Evolutionary conservation across 257 asterid species (phyloP).

Genomic region (Vinca minor): DNA sequence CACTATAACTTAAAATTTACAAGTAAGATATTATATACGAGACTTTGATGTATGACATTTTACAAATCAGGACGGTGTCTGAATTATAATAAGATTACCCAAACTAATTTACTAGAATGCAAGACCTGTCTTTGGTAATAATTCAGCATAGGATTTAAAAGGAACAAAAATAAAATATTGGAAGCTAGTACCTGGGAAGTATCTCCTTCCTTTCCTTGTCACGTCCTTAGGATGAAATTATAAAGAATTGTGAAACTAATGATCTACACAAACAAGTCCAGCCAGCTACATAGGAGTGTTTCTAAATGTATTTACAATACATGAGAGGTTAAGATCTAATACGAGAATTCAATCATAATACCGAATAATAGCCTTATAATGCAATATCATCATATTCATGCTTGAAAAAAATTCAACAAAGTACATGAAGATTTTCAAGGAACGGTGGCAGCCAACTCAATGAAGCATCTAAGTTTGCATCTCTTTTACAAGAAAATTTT

Average conservation of each 20-base stretch:
- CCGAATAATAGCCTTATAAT: neutral
- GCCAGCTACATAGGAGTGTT: neutral
- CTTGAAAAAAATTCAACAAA: neutral
- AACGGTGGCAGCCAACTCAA: neutral
- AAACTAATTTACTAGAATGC: neutral
- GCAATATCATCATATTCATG: neutral
- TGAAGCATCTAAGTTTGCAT: neutral
- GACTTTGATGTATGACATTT: neutral
- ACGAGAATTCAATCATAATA: neutral
- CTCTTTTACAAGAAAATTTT: slow-evolving; percentile 6
- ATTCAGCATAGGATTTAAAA: neutral
- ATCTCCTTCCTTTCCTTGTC: neutral
- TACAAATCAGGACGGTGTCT: neutral
- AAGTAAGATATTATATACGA: neutral
- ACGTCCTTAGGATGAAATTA: neutral
- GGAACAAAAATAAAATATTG: neutral
- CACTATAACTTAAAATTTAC: neutral
- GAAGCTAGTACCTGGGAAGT: neutral
- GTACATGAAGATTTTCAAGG: neutral
- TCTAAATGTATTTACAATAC: neutral
- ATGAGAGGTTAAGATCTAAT: neutral
- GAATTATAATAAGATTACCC: neutral
- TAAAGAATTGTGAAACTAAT: neutral
- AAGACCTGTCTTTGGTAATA: neutral
- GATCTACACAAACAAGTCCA: neutral